These are phyloP conservation scores for Tricladium varicosporioides DNA, from an alignment of 2,329 filamentous ascomycete genomes.

Conservation along the genomic window DNA sequence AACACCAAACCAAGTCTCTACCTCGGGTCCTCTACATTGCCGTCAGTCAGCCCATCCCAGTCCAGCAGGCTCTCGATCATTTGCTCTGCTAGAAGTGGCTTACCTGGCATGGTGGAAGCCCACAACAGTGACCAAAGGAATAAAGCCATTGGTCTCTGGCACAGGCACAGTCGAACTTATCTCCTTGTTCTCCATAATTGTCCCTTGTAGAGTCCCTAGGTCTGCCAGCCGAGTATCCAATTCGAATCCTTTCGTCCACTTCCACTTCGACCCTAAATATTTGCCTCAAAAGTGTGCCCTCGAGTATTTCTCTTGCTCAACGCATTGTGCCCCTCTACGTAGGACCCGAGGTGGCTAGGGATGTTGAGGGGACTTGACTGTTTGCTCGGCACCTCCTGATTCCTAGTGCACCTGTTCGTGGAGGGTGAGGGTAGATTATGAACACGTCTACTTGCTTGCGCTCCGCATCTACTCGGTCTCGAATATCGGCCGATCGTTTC, in stretches of 20 bases:
- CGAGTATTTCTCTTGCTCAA: conserved; percentile 8
- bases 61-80: not conserved
- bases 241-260: conserved; percentile 1
- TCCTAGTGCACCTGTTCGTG: not conserved
- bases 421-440: not conserved
- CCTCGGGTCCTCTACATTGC: conserved; percentile 70
- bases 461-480: not conserved
- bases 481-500: not conserved
- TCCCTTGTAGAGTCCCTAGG: conserved; percentile 1
- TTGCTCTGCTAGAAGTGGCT: conserved; percentile 10
- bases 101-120: conserved; percentile 77
- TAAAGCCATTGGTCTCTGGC: conserved; percentile 43
- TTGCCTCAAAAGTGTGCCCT: conserved; percentile 10
- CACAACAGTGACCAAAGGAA: conserved; percentile 74
- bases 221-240: not conserved
- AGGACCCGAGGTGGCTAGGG: conserved; percentile 1
- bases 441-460: conserved; percentile 2
- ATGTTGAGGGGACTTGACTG: not conserved
- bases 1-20: conserved; percentile 85
- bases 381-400: not conserved
- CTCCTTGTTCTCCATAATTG: conserved; percentile 21
- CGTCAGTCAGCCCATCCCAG: conserved; percentile 12
- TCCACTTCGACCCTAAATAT: conserved; percentile 4
- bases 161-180: conserved; percentile 5
- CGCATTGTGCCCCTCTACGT: conserved; percentile 11